Base-by-base conservation (phyloP, 225 moss, liverwort and hornwort genomes). In the Pseudoscleropodium purum region DNA sequence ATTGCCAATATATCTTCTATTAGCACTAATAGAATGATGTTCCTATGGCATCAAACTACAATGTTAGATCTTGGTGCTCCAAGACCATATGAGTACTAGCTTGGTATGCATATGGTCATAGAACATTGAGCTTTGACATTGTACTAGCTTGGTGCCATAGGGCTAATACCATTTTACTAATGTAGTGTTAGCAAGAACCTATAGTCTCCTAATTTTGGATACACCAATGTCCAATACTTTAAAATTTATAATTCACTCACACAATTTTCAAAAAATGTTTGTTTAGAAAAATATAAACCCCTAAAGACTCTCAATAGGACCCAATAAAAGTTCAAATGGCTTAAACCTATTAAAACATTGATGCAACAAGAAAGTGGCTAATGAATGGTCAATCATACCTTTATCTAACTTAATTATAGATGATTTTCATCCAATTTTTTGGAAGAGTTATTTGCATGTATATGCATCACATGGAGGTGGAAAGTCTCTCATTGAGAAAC, bases 41-140 rank as follows among this genome's bases (percentile, higher is more conserved):
- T 5, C 2, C 1, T 73, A 9, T 15, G 15, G 16, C 73, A 73
- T 27, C 5, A 73, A 73, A 16, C 27, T 72, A 72, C 1, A 15
- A 7, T 41, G 5, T 26, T 0, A 72, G 0, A 39, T 8, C 3
- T 25, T 69, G 4, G 7, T 69, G 13, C 0, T 24, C 4, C 0
- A n/a, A 69, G 69, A 69, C n/a, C 12, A 69, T n/a, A 69, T 7
- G 1, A 69, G 11, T 12, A n/a, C 13, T 37, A 23, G 12, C 7
- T 2, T n/a, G 1, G n/a, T 68, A 4, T 2, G 2, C 5, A 21
- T 21, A 19, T 67, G 67, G 37, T 67, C 5, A 11, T 67, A 0
- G 11, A 20, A 67, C 1, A 67, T 19, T 21, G 13, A 68, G 6
- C 10, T 19, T 36, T 23, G 23, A 69, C 13, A 69, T 7, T 23